Evolutionary conservation across 1,139 yeast genomes (phyloP).

Genomic region (Debaryomyces udenii): DNA sequence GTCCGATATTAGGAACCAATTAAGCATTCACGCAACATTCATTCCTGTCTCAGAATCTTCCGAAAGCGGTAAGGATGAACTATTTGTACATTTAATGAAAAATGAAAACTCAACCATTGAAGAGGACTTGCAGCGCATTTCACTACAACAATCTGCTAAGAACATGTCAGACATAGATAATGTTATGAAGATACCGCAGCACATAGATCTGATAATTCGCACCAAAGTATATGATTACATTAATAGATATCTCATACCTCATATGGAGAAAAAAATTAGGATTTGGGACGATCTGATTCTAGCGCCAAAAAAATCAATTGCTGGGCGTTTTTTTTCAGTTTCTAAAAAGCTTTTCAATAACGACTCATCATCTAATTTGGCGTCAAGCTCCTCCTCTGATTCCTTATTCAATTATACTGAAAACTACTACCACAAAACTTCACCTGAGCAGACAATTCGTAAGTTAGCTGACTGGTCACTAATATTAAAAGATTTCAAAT

Average conservation of each 20-base stretch:
- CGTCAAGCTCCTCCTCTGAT: slow-evolving; percentile 13
- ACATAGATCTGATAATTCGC: slow-evolving; percentile 45
- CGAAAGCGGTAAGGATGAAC: slow-evolving; percentile 10
- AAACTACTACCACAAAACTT: slow-evolving; percentile 57
- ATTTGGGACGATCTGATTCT: slow-evolving; percentile 79
- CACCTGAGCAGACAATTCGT: slow-evolving; percentile 76
- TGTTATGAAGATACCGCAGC: slow-evolving; percentile 32
- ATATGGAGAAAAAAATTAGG: slow-evolving; percentile 73
- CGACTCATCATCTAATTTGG: slow-evolving; percentile 13
- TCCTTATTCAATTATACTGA: slow-evolving; percentile 44
- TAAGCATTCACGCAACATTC: slow-evolving; percentile 32
- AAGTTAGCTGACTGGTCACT: slow-evolving; percentile 92
- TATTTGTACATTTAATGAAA: slow-evolving; percentile 23
- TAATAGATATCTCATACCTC: slow-evolving; percentile 65
- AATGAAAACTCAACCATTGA: slow-evolving; percentile 54
- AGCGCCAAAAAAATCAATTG: slow-evolving; percentile 68
- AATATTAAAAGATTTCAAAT: slow-evolving; percentile 84
- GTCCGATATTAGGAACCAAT: slow-evolving; percentile 25
- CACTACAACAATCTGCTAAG: slow-evolving; percentile 27
- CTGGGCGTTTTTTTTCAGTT: slow-evolving; percentile 73
- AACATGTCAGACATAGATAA: slow-evolving; percentile 9
- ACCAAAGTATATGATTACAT: slow-evolving; percentile 55
- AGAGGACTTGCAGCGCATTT: slow-evolving; percentile 50
- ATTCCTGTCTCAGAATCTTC: slow-evolving; percentile 26
- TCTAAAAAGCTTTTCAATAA: slow-evolving; percentile 59